A percentile compares a stretch with the other conserved stretches of the same genome.
Conservation (phyloP, 1,284 basidiomycete genomes). For the Trametes polyzona region DNA sequence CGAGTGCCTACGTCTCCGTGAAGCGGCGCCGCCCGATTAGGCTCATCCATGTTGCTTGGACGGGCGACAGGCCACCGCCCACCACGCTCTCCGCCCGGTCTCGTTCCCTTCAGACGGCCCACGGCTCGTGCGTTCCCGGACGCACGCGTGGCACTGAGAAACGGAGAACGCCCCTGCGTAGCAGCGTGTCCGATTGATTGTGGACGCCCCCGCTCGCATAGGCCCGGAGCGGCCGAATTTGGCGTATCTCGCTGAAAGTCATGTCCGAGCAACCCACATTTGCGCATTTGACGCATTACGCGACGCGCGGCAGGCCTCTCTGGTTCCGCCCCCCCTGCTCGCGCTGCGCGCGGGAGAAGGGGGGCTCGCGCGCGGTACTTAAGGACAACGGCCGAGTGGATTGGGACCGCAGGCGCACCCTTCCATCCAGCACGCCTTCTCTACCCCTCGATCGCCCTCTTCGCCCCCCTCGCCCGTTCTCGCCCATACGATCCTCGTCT, state of each 20-base stretch:
- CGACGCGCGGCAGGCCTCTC: conserved; percentile 21
- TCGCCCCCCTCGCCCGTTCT: conserved; percentile 14
- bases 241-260: conserved; percentile 25
- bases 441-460: conserved; percentile 19
- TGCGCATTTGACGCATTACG: conserved; percentile 24
- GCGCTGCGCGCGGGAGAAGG: conserved; percentile 14
- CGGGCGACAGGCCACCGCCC: conserved; percentile 12
- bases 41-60: conserved; percentile 8
- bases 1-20: conserved; percentile 7
- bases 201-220: conserved; percentile 11
- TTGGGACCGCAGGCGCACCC: conserved; percentile 10
- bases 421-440: conserved; percentile 17
- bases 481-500: conserved; percentile 17
- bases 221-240: conserved; percentile 23
- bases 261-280: conserved; percentile 25
- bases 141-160: conserved; percentile 24
- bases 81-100: conserved; percentile 9
- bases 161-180: conserved; percentile 19
- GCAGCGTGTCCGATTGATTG: conserved; percentile 24
- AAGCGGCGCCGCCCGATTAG: conserved; percentile 15
- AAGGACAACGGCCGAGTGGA: conserved; percentile 8
- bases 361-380: conserved; percentile 12
- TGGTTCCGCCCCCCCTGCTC: conserved; percentile 6
- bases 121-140: conserved; percentile 17
- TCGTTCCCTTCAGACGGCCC: conserved; percentile 20